These are phyloP conservation scores for Diplocarpon mali DNA, from an alignment of 2,329 filamentous ascomycete genomes.

Conservation along the genomic window DNA sequence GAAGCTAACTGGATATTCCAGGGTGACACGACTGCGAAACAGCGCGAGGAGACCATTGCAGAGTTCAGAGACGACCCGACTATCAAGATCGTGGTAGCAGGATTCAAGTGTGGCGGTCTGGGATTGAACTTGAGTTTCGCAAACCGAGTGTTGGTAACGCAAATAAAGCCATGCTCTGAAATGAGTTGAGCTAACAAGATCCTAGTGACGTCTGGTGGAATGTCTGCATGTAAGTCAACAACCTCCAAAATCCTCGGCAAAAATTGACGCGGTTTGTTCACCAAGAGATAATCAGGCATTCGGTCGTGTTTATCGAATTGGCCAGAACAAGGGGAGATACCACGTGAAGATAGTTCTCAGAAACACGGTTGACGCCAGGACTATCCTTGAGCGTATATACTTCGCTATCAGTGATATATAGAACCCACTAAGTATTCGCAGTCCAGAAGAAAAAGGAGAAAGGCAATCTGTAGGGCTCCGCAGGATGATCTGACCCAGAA, in stretches of 20 bases:
- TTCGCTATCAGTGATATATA: too few species aligned
- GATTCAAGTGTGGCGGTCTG: constrained; percentile 40
- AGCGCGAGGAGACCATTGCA: constrained; percentile 34
- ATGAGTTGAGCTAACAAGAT: constrained; percentile 1
- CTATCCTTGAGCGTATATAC: constrained; percentile 37
- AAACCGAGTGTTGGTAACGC: constrained; percentile 23
- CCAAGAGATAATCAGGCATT: constrained; percentile 45
- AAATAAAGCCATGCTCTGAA: not conserved
- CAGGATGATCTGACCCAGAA: too few species aligned
- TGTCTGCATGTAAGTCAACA: not conserved
- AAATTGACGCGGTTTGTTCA: not conserved
- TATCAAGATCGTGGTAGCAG: constrained; percentile 35
- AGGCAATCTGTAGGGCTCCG: too few species aligned
- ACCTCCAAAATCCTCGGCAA: not conserved
- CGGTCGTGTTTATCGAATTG: constrained; percentile 48
- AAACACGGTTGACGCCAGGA: constrained; percentile 43
- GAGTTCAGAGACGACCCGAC: constrained; percentile 31
- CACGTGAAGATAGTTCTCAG: constrained; percentile 44
- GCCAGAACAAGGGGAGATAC: constrained; percentile 46
- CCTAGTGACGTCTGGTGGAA: constrained; percentile 6
- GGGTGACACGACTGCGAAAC: constrained; percentile 34
- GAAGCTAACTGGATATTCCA: constrained; percentile 29
- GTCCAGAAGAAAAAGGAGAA: too few species aligned
- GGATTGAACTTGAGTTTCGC: constrained; percentile 46
- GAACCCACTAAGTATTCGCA: too few species aligned